phyloP scores from a whole-genome alignment of 1,284 basidiomycete species.

The Leccinum fallax region DNA sequence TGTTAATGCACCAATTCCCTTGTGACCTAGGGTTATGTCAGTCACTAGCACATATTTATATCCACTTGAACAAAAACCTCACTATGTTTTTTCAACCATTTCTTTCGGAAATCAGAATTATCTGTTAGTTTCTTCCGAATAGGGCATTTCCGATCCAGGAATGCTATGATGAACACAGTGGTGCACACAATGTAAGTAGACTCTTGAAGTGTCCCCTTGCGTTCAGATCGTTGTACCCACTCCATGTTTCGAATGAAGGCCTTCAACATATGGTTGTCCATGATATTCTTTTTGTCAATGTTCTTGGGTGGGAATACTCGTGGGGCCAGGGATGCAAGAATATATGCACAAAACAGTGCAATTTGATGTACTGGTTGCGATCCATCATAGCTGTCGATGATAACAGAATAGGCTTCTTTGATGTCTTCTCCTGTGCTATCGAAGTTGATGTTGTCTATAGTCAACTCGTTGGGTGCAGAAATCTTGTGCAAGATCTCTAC shows the following conservation, averaged over 20 bases:
- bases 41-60: too few relatives aligned
- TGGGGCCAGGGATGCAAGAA: too few relatives aligned
- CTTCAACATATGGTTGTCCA: background rate
- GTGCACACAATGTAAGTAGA: background rate
- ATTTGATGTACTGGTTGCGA: too few relatives aligned
- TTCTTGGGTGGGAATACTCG: too few relatives aligned
- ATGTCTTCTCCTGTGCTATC: background rate
- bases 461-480: background rate
- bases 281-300: background rate
- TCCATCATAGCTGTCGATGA: background rate
- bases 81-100: background rate
- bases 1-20: background rate
- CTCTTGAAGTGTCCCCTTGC: background rate
- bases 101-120: background rate
- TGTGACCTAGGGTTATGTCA: background rate
- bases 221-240: background rate
- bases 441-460: background rate
- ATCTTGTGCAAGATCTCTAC: background rate
- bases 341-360: too few relatives aligned
- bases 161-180: background rate
- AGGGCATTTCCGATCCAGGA: background rate
- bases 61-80: background rate
- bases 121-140: background rate
- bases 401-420: background rate
- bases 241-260: background rate